These are phyloP conservation scores for Crataegus laevigata DNA, from an alignment of 306 rosid species.

Conservation along the genomic window DNA sequence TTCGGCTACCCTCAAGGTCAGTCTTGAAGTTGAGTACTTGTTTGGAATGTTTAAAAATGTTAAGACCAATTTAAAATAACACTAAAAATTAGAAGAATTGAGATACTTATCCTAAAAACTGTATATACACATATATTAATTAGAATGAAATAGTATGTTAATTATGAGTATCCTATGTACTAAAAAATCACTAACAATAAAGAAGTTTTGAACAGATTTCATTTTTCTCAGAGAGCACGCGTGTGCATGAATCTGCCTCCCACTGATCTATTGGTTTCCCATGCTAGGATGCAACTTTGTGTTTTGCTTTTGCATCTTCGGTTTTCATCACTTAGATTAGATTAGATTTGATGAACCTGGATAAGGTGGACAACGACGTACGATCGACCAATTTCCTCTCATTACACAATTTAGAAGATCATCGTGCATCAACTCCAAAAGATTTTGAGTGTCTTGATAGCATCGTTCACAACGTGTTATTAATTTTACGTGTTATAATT, in stretches of 20 bases:
- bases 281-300: not conserved
- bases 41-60: no score
- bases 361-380: not conserved
- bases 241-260: constrained; percentile 5
- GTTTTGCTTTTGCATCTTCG: not conserved
- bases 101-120: no score
- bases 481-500: not conserved
- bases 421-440: not conserved
- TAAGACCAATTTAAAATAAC: no score
- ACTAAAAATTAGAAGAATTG: no score
- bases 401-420: not conserved
- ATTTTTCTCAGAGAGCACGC: constrained; percentile 11
- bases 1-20: no score
- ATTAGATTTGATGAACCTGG: constrained; percentile 1
- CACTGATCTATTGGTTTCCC: constrained; percentile 2
- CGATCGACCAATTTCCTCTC: not conserved
- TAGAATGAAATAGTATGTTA: no score
- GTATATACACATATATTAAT: no score
- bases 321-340: not conserved
- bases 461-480: no score
- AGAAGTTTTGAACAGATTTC: not conserved
- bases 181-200: not conserved
- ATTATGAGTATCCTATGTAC: no score
- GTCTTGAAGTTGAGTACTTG: no score
- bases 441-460: not conserved